Conservation (phyloP, 164 flowering plant genomes). For the Amborella trichopoda region DNA sequence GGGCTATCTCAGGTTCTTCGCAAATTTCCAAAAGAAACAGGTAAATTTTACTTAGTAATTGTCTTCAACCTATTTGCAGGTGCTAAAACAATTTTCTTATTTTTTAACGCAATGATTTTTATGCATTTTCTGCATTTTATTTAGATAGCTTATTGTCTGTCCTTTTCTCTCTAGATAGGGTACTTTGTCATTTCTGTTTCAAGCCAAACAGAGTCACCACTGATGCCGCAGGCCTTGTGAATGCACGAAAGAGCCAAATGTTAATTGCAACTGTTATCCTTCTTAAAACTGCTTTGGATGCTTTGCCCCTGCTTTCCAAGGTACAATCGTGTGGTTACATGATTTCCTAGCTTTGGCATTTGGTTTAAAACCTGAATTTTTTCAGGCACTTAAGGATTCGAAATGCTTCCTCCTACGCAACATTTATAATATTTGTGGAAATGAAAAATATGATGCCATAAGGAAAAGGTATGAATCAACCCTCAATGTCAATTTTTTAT, state of each 20-base stretch:
- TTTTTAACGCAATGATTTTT: background rate
- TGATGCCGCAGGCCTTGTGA: constrained; percentile 39
- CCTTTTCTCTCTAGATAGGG: constrained; percentile 52
- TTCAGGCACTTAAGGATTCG: constrained; percentile 89
- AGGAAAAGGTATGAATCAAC: constrained; percentile 48
- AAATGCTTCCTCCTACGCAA: constrained; percentile 76
- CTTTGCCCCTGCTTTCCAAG: constrained; percentile 83
- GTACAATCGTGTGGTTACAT: constrained; percentile 15
- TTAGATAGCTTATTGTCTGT: constrained; percentile 1
- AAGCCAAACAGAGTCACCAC: constrained; percentile 83
- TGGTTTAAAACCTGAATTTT: constrained; percentile 1
- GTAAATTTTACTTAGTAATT: constrained; percentile 18
- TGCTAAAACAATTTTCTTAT: background rate
- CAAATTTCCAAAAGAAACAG: constrained; percentile 97
- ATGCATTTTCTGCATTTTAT: background rate
- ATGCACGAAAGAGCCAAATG: constrained; percentile 69
- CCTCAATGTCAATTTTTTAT: background rate
- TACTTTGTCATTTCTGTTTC: constrained; percentile 97
- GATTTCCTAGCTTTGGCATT: background rate
- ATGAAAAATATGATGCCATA: constrained; percentile 62
- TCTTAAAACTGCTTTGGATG: constrained; percentile 92
- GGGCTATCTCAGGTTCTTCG: constrained; percentile 88
- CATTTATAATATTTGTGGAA: constrained; percentile 74
- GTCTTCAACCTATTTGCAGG: too few relatives aligned
- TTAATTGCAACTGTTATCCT: constrained; percentile 87